Percentiles rank a stretch among this genome's conserved stretches.
phyloP scores from a whole-genome alignment of 805 yeast species.

The Kodamaea fukazawae region DNA sequence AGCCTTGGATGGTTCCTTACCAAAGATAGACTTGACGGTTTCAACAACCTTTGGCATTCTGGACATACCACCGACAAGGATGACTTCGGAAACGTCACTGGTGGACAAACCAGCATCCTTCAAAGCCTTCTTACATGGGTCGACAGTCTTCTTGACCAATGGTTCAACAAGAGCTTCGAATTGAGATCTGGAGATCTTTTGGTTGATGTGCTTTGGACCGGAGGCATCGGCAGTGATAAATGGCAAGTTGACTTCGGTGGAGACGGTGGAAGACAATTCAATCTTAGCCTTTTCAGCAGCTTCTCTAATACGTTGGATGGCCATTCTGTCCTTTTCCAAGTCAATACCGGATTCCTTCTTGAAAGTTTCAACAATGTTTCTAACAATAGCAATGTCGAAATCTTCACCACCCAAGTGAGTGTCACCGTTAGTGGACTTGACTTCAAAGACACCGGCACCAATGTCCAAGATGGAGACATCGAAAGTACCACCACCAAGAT shows the following conservation, averaged over 20 bases:
- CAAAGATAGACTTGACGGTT: conserved; percentile 73
- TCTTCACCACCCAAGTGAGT: conserved; percentile 93
- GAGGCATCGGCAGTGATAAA: conserved; percentile 85
- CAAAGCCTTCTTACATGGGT: conserved; percentile 77
- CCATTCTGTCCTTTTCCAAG: conserved; percentile 64
- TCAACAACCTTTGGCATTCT: conserved; percentile 86
- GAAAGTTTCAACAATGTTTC: conserved; percentile 78
- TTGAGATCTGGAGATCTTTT: conserved; percentile 63
- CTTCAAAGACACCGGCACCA: conserved; percentile 97
- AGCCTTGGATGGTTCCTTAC: conserved; percentile 81
- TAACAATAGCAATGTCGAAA: conserved; percentile 82
- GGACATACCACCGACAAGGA: conserved; percentile 88
- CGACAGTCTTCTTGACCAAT: conserved; percentile 67
- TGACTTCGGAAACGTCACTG: conserved; percentile 72
- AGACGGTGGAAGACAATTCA: conserved; percentile 71
- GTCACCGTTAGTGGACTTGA: conserved; percentile 95
- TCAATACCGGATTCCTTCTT: conserved; percentile 70
- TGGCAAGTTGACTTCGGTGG: conserved; percentile 76
- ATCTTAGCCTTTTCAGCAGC: conserved; percentile 90
- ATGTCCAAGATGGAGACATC: conserved; percentile 95
- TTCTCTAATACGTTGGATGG: conserved; percentile 82
- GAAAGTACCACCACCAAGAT: conserved; percentile 98
- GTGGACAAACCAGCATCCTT: conserved; percentile 73
- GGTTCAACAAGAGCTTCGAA: conserved; percentile 65
- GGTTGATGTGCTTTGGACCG: conserved; percentile 77